These are phyloP conservation scores for Vigna trinervia DNA, from an alignment of 306 rosid genomes.

Conservation along the genomic window DNA sequence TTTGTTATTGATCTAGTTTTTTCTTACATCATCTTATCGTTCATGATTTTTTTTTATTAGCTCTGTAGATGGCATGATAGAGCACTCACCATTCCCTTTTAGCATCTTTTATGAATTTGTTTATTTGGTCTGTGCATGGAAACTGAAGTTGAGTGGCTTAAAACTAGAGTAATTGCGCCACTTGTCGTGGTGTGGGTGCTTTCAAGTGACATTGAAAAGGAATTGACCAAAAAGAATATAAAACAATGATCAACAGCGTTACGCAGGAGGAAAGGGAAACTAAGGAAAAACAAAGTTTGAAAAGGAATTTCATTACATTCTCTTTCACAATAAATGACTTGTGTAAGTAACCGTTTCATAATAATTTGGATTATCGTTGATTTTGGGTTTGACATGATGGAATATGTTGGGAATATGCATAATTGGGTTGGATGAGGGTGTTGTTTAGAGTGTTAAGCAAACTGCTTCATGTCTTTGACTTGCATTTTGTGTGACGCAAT, in stretches of 20 bases:
- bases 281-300: background rate
- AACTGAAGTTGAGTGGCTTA: conserved; percentile 20
- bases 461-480: conserved; percentile 23
- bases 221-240: conserved; percentile 18
- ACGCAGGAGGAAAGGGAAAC: conserved; percentile 43
- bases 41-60: too few species aligned
- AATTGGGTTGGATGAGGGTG: background rate
- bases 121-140: conserved; percentile 27
- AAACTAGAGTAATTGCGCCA: conserved; percentile 1
- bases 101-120: too few species aligned
- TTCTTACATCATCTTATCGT: too few species aligned
- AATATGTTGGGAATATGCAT: background rate
- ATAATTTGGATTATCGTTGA: background rate
- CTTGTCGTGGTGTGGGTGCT: background rate
- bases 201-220: background rate
- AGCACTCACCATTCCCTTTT: background rate
- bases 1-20: too few species aligned
- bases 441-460: conserved; percentile 6
- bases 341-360: too few species aligned
- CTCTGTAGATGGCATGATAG: background rate
- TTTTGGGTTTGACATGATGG: background rate
- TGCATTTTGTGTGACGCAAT: conserved; percentile 1
- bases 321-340: too few species aligned
- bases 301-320: background rate
- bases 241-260: conserved; percentile 19